These are phyloP conservation scores for Septoria linicola DNA, from an alignment of 2,329 filamentous ascomycete genomes.

Conservation along the genomic window DNA sequence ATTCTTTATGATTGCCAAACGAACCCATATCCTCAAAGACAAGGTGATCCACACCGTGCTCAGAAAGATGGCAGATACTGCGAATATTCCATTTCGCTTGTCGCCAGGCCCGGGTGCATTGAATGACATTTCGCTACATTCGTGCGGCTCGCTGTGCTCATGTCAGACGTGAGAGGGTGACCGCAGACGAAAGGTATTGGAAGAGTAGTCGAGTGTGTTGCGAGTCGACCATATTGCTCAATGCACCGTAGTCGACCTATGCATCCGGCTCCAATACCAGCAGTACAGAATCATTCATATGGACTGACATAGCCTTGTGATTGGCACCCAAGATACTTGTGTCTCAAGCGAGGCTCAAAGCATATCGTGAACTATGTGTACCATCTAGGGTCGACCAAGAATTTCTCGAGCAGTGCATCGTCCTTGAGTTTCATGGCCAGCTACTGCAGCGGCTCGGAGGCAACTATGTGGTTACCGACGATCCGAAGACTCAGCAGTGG, in stretches of 20 bases:
- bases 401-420: too few relatives aligned
- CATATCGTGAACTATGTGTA: neutral
- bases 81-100: slow-evolving; percentile 12
- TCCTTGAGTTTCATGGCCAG: neutral
- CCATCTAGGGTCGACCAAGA: neutral
- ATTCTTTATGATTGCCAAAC: slow-evolving; percentile 40
- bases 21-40: slow-evolving; percentile 42
- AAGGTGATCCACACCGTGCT: slow-evolving; percentile 40
- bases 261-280: too few relatives aligned
- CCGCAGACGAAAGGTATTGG: neutral
- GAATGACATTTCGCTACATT: slow-evolving; percentile 11
- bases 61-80: slow-evolving; percentile 13
- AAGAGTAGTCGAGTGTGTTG: too few relatives aligned
- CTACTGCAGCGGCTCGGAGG: neutral
- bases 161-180: neutral
- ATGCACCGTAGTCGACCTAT: too few relatives aligned
- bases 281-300: too few relatives aligned
- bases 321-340: slow-evolving; percentile 5
- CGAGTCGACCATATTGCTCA: neutral
- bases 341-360: slow-evolving; percentile 2
- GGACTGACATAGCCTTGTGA: too few relatives aligned
- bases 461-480: neutral
- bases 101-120: slow-evolving; percentile 1
- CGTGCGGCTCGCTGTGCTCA: neutral
- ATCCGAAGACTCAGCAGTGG: neutral